phyloP scores from a whole-genome alignment of 441 rosid genomes.

The Gossypium davidsonii region DNA sequence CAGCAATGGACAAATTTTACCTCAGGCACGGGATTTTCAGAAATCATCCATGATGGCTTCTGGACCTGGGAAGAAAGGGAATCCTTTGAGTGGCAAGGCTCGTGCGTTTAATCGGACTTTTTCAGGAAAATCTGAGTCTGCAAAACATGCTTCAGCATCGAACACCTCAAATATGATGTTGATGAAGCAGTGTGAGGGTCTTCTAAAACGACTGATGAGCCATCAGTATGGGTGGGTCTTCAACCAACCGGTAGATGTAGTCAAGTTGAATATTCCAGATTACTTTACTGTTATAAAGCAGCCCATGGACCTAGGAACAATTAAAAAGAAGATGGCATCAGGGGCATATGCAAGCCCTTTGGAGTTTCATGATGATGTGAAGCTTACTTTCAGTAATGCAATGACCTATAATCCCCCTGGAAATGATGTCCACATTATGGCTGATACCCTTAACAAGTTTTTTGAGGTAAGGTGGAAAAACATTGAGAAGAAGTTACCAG shows the following conservation, averaged over 20 bases:
- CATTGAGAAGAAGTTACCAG: slow-evolving; percentile 47
- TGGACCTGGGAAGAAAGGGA: slow-evolving; percentile 41
- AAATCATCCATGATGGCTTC: slow-evolving; percentile 36
- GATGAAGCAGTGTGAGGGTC: slow-evolving; percentile 59
- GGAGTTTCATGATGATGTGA: slow-evolving; percentile 58
- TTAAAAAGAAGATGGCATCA: slow-evolving; percentile 39
- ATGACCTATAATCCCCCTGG: slow-evolving; percentile 70
- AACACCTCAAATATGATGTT: slow-evolving; percentile 32
- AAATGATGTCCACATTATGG: slow-evolving; percentile 61
- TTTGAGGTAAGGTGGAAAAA: slow-evolving; percentile 62
- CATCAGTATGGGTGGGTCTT: slow-evolving; percentile 63
- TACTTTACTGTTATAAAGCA: slow-evolving; percentile 53
- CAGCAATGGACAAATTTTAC: slow-evolving; percentile 32
- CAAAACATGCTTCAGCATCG: slow-evolving; percentile 26
- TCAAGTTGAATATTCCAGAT: slow-evolving; percentile 54
- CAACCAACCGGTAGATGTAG: slow-evolving; percentile 56
- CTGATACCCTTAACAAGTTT: slow-evolving; percentile 45
- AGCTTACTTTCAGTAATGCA: slow-evolving; percentile 60
- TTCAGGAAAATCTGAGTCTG: slow-evolving; percentile 41
- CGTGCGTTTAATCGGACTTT: slow-evolving; percentile 36
- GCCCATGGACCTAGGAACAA: slow-evolving; percentile 67
- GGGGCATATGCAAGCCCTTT: slow-evolving; percentile 47
- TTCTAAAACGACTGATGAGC: slow-evolving; percentile 51
- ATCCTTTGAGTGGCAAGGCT: slow-evolving; percentile 26
- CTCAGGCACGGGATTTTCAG: slow-evolving; percentile 24